Conservation (phyloP, 345 rosid genomes). For the Turritis glabra region DNA sequence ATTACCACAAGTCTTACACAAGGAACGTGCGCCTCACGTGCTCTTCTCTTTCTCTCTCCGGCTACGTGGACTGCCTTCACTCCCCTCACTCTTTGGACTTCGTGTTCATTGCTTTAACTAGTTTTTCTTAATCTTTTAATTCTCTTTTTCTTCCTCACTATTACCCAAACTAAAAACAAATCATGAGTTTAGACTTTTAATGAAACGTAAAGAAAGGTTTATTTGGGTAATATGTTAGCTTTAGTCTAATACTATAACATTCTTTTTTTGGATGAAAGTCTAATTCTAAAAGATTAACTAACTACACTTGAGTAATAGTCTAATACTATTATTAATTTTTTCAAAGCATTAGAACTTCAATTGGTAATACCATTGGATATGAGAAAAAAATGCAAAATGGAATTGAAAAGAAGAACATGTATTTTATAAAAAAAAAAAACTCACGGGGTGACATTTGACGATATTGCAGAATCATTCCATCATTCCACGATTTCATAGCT, state of each 20-base stretch:
- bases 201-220: constrained; percentile 15
- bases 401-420: no score
- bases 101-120: constrained; percentile 15
- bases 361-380: no score
- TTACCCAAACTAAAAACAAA: constrained; percentile 18
- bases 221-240: constrained; percentile 14
- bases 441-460: no score
- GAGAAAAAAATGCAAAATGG: no score
- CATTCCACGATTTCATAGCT: no score
- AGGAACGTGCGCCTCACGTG: constrained; percentile 38
- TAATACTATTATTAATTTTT: no score
- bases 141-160: background rate
- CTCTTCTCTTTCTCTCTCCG: constrained; percentile 8
- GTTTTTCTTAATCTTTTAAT: background rate
- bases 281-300: background rate
- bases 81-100: constrained; percentile 30
- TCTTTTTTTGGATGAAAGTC: no score
- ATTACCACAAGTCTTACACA: constrained; percentile 38
- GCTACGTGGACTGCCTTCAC: constrained; percentile 29
- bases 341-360: no score
- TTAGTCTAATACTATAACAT: background rate
- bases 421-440: no score
- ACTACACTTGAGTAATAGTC: no score
- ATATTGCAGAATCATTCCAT: no score
- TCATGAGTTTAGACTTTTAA: constrained; percentile 28